These are phyloP conservation scores for Cenchrus purpureus DNA, from an alignment of 176 grass and related monocot genomes.

Conservation along the genomic window DNA sequence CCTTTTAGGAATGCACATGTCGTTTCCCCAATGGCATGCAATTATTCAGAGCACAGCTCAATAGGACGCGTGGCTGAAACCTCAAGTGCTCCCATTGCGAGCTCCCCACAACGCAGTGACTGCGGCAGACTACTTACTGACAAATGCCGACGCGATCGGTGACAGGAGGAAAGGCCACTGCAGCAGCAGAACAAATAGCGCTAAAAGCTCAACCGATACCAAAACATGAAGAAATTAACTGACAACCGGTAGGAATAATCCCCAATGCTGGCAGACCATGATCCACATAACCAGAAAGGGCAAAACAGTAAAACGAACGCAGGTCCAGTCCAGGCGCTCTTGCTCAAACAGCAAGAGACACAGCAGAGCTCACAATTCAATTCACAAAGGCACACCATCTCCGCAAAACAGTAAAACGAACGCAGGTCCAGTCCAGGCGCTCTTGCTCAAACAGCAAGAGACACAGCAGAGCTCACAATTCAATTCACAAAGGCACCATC, in stretches of 20 bases:
- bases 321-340: conserved; percentile 14
- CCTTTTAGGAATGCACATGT: background rate
- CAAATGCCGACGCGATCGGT: too few species aligned
- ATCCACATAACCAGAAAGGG: background rate
- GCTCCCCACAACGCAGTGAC: background rate
- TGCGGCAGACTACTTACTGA: background rate
- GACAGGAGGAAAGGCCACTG: too few species aligned
- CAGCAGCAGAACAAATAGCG: background rate
- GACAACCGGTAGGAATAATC: conserved; percentile 30
- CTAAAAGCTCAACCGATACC: background rate
- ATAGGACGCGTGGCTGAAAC: background rate
- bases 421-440: conserved; percentile 16
- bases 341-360: conserved; percentile 26
- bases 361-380: conserved; percentile 35
- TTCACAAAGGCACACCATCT: conserved; percentile 15
- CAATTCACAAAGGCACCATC: conserved; percentile 23
- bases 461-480: conserved; percentile 36
- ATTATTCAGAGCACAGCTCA: background rate
- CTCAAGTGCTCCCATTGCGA: background rate
- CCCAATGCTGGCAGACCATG: background rate
- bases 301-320: conserved; percentile 14
- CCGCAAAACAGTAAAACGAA: background rate
- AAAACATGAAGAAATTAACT: background rate
- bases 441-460: conserved; percentile 27
- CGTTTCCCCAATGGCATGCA: background rate